Percentiles rank a stretch among this genome's conserved stretches.
These are phyloP conservation scores for Phytophthora syringae DNA, from an alignment of 352 stramenopile species.

Conservation along the genomic window DNA sequence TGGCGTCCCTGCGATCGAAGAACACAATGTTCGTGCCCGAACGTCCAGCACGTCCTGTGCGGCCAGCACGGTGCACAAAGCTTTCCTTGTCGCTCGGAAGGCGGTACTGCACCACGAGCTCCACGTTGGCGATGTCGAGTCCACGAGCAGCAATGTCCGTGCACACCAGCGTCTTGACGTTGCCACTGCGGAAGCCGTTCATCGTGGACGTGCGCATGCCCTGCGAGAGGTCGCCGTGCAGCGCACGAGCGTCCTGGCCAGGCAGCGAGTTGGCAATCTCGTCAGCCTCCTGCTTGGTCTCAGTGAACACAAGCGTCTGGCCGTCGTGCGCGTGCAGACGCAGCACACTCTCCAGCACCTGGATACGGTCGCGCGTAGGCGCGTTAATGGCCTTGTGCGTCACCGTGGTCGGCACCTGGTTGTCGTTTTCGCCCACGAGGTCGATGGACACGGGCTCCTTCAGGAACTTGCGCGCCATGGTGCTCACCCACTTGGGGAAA, in stretches of 20 bases:
- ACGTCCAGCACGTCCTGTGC: slow-evolving; percentile 88
- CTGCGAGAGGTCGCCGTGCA: slow-evolving; percentile 85
- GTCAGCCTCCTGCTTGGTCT: slow-evolving; percentile 97
- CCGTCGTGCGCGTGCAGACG: slow-evolving; percentile 69
- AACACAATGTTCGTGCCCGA: slow-evolving; percentile 89
- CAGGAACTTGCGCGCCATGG: slow-evolving; percentile 94
- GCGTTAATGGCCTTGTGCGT: slow-evolving; percentile 93
- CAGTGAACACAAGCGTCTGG: slow-evolving; percentile 96
- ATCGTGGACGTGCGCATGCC: slow-evolving; percentile 95
- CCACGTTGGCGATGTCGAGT: slow-evolving; percentile 90
- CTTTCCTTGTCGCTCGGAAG: slow-evolving; percentile 94
- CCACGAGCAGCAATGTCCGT: slow-evolving; percentile 92
- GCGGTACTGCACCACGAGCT: slow-evolving; percentile 94
- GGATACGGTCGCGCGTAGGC: slow-evolving; percentile 68
- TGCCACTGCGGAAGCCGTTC: slow-evolving; percentile 94
- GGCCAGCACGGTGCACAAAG: slow-evolving; percentile 94
- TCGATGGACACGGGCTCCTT: slow-evolving; percentile 94
- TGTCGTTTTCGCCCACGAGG: slow-evolving; percentile 91
- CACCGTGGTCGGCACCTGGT: slow-evolving; percentile 87
- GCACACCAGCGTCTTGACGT: slow-evolving; percentile 93
- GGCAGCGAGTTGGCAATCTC: slow-evolving; percentile 93
- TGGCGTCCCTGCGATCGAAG: slow-evolving; percentile 70
- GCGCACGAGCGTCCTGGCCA: slow-evolving; percentile 57
- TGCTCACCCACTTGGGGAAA: slow-evolving; percentile 95
- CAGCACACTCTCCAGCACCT: slow-evolving; percentile 75